Evolutionary conservation across 768 basidiomycete genomes (phyloP).

Genomic region (Cystofilobasidium ferigula): DNA sequence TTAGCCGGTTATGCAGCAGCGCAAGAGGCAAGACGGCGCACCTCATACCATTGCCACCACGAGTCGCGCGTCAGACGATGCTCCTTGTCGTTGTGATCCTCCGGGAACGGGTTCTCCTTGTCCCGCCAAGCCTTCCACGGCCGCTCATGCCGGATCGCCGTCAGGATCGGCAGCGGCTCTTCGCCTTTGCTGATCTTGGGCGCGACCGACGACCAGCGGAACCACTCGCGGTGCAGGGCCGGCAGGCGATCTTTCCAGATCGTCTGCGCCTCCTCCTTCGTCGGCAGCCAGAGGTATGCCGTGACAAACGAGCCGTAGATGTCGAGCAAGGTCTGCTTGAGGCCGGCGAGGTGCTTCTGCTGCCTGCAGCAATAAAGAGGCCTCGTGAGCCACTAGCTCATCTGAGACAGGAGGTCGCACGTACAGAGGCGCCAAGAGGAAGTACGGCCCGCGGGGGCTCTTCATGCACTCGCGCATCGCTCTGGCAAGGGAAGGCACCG

Average conservation of each 20-base stretch:
- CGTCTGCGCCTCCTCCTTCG: constrained; percentile 19
- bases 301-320: constrained; percentile 24
- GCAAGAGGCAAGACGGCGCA: neutral
- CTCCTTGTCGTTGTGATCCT: constrained; percentile 27
- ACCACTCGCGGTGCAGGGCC: constrained; percentile 26
- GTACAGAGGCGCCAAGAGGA: constrained; percentile 17
- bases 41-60: constrained; percentile 28
- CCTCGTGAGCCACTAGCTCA: neutral
- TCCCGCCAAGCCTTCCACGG: constrained; percentile 28
- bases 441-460: constrained; percentile 22
- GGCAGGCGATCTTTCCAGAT: constrained; percentile 25
- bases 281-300: constrained; percentile 22
- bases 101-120: constrained; percentile 24
- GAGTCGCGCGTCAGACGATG: constrained; percentile 22
- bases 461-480: constrained; percentile 24
- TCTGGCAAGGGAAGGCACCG: neutral
- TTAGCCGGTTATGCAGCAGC: too few species aligned
- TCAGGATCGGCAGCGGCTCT: constrained; percentile 26
- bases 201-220: constrained; percentile 26
- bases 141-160: constrained; percentile 26
- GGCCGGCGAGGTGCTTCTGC: constrained; percentile 23
- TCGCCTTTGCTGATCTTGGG: constrained; percentile 26
- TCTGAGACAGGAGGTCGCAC: neutral
- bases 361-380: constrained; percentile 9
- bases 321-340: constrained; percentile 20